Evolutionary conservation across 805 yeast genomes (phyloP).

Genomic region (Yarrowia alimentaria): DNA sequence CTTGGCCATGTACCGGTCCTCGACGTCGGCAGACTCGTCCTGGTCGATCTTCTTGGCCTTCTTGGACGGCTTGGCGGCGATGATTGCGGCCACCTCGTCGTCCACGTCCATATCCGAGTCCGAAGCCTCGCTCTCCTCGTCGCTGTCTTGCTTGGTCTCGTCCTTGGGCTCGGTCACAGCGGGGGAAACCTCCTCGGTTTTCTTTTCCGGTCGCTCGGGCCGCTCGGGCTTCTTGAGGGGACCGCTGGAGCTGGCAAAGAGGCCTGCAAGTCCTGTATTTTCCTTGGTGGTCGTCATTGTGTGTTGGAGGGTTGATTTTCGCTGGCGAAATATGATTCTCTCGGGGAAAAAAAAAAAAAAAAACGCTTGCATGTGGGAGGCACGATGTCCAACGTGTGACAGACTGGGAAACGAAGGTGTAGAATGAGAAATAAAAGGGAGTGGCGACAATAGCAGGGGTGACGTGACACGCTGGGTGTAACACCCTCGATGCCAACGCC

Average conservation of each 20-base stretch:
- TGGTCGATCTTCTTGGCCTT: conserved; percentile 37
- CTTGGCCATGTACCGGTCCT: conserved; percentile 53
- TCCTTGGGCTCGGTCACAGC: neutral
- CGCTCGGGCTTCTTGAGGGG: conserved; percentile 21
- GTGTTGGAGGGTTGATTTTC: neutral
- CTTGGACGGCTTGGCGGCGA: conserved; percentile 34
- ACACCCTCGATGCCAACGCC: no score
- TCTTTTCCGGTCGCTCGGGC: no score
- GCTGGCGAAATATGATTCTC: neutral
- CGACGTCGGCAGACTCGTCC: conserved; percentile 52
- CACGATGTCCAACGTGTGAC: no score
- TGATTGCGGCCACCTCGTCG: conserved; percentile 27
- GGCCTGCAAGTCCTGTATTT: conserved; percentile 17
- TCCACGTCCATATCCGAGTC: conserved; percentile 5
- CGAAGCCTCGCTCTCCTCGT: conserved; percentile 24
- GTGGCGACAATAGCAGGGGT: no score
- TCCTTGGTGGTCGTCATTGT: conserved; percentile 21
- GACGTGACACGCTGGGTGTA: no score
- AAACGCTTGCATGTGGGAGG: conserved; percentile 2
- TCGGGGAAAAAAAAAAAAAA: no score
- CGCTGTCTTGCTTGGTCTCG: neutral
- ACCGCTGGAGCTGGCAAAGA: conserved; percentile 18
- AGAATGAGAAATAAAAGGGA: no score
- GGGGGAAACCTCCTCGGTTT: neutral
- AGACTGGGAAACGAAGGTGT: no score